phyloP scores from a whole-genome alignment of 345 rosid genomes.

The Gossypium raimondii region DNA sequence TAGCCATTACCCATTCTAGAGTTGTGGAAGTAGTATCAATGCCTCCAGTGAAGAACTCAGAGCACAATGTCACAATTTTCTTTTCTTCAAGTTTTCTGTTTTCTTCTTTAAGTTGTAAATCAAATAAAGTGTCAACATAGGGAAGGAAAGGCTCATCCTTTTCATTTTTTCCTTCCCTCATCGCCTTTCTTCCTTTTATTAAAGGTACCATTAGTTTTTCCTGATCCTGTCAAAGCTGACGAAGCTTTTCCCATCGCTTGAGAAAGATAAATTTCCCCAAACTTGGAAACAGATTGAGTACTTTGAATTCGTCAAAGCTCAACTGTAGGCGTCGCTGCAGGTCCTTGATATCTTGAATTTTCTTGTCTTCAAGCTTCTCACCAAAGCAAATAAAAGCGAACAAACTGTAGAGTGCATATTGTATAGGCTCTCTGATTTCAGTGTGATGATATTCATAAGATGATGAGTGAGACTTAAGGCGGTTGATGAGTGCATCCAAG shows the following conservation, averaged over 20 bases:
- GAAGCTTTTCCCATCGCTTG: conserved; percentile 5
- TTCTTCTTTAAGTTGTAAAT: background rate
- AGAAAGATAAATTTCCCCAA: conserved; percentile 6
- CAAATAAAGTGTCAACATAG: background rate
- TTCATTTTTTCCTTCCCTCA: background rate
- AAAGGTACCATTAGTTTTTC: background rate
- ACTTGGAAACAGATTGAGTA: conserved; percentile 17
- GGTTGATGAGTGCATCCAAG: conserved; percentile 3
- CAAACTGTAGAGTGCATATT: conserved; percentile 15
- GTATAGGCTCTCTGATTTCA: background rate
- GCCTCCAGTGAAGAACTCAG: background rate
- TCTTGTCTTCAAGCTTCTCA: conserved; percentile 10
- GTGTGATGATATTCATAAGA: background rate
- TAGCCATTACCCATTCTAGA: background rate
- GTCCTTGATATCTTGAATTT: conserved; percentile 9
- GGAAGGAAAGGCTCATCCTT: background rate
- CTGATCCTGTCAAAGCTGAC: background rate
- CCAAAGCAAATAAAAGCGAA: conserved; percentile 24
- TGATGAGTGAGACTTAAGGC: background rate
- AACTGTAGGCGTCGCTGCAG: background rate
- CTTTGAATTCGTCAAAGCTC: background rate
- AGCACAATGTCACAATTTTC: conserved; percentile 1
- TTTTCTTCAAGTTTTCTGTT: background rate
- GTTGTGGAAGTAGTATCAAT: conserved; percentile 2
- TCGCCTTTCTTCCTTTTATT: background rate